These are phyloP conservation scores for Lathyrus oleraceus DNA, from an alignment of 306 rosid genomes.

Conservation along the genomic window DNA sequence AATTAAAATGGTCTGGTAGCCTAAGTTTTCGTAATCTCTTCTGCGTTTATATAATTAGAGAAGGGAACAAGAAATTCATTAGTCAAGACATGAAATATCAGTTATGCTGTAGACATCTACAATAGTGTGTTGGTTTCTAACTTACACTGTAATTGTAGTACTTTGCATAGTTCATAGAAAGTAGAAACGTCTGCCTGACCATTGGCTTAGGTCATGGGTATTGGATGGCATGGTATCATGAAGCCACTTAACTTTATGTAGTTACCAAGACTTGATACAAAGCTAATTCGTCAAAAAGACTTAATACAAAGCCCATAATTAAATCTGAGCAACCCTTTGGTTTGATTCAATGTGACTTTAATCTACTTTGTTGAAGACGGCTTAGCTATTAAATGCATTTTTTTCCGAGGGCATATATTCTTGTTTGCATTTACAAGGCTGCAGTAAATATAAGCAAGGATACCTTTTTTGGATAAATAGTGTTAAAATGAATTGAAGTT, in stretches of 20 bases:
- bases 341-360: constrained; percentile 27
- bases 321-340: constrained; percentile 16
- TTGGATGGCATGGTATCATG: constrained; percentile 1
- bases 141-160: constrained; percentile 17
- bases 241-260: constrained; percentile 23
- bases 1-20: constrained; percentile 6
- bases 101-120: constrained; percentile 2
- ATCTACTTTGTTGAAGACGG: constrained; percentile 14
- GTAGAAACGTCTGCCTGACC: constrained; percentile 23
- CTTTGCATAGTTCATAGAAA: constrained; percentile 22
- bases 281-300: background rate
- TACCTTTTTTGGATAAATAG: constrained; percentile 16
- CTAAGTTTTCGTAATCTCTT: constrained; percentile 24
- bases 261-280: constrained; percentile 6
- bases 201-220: background rate
- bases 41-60: constrained; percentile 12
- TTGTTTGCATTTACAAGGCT: constrained; percentile 12
- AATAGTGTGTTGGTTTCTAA: constrained; percentile 15
- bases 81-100: constrained; percentile 16
- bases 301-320: background rate
- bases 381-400: constrained; percentile 3
- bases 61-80: background rate
- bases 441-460: constrained; percentile 5
- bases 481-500: constrained; percentile 11
- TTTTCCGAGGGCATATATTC: constrained; percentile 15